These are phyloP conservation scores for Acanthamoeba triangularis DNA, from an alignment of 208 protist genomes.

Conservation along the genomic window DNA sequence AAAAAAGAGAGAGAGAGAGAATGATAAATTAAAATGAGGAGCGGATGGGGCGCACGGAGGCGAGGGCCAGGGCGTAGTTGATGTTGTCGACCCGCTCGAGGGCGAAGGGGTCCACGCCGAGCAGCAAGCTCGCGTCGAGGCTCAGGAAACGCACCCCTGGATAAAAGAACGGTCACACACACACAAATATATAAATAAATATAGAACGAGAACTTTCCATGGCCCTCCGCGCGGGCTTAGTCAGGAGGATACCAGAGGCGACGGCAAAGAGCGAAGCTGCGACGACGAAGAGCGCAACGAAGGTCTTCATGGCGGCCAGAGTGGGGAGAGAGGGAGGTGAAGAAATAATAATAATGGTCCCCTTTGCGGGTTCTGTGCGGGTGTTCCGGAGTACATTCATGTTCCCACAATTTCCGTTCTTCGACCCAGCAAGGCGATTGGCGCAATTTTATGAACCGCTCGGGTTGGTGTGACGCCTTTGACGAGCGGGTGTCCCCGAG, in stretches of 20 bases:
- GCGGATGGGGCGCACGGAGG: background rate
- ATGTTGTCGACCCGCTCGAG: conserved; percentile 15
- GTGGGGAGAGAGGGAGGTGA: too few species aligned
- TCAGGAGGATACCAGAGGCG: background rate
- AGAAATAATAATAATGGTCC: too few species aligned
- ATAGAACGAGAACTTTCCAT: too few species aligned
- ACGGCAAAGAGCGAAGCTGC: background rate
- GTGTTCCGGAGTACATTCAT: too few species aligned
- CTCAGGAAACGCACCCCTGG: background rate
- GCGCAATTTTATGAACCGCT: too few species aligned
- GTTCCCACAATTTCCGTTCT: too few species aligned
- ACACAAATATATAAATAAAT: background rate
- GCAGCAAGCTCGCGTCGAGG: conserved; percentile 21
- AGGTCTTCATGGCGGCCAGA: too few species aligned
- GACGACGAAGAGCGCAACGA: background rate
- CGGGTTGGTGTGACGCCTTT: too few species aligned
- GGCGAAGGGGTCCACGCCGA: background rate
- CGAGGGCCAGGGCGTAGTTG: background rate
- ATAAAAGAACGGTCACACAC: background rate
- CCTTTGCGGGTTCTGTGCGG: too few species aligned
- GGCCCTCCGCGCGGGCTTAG: too few species aligned
- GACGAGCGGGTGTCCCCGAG: too few species aligned
- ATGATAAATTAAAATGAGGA: background rate
- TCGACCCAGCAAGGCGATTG: too few species aligned
- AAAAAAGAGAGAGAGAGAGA: background rate